These are phyloP conservation scores for Baudoinia panamericana DNA, from an alignment of 495 filamentous ascomycete genomes.

Conservation along the genomic window DNA sequence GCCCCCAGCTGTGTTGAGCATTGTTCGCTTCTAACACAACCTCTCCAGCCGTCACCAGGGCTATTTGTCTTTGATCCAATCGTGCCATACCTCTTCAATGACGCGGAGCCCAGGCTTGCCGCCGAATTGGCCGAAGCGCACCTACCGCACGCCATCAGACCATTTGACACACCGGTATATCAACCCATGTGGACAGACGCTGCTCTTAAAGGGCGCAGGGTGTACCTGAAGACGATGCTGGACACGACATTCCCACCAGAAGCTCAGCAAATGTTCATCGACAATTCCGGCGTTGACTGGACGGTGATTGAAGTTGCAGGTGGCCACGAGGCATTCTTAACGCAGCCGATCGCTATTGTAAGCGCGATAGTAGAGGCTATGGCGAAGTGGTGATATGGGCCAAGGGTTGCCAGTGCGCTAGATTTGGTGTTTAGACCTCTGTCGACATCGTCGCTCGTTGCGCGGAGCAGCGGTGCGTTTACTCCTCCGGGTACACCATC, in stretches of 20 bases:
- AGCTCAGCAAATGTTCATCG: slow-evolving; percentile 1
- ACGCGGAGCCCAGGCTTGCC: no score
- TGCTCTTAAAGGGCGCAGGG: background rate
- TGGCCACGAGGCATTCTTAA: slow-evolving; percentile 1
- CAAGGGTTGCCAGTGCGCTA: no score
- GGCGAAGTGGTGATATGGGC: no score
- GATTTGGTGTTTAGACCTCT: no score
- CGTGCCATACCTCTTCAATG: no score
- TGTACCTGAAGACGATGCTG: background rate
- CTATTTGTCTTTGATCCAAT: no score
- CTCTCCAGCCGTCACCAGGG: no score
- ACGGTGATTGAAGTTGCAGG: background rate
- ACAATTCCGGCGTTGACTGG: background rate
- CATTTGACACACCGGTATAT: no score
- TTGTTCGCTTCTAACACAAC: no score
- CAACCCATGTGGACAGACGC: background rate
- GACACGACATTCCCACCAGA: background rate
- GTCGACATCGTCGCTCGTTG: background rate
- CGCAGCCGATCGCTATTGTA: background rate
- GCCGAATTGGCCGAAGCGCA: no score
- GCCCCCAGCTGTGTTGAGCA: no score
- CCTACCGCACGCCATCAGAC: no score
- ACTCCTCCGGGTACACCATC: slow-evolving; percentile 26
- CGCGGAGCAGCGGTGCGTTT: background rate
- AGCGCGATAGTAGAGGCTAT: background rate